Evolutionary conservation across 1,284 basidiomycete species (phyloP).

Genomic region (Cryptococcus sp.): DNA sequence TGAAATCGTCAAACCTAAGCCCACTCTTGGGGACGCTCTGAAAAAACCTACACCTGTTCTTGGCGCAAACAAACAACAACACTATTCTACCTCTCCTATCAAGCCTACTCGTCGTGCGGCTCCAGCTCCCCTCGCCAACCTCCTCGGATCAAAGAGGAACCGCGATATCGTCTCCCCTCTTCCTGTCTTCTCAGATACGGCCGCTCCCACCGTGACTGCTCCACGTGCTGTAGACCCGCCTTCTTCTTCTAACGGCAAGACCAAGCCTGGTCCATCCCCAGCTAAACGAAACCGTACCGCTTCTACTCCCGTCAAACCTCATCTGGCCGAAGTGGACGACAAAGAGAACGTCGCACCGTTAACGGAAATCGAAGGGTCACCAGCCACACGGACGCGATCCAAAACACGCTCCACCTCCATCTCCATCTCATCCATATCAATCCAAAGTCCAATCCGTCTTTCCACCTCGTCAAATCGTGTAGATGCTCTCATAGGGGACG

Average conservation of each 20-base stretch:
- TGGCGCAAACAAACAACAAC: not conserved
- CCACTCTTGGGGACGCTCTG: not conserved
- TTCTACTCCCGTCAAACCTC: not conserved
- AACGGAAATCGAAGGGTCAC: conserved; percentile 19
- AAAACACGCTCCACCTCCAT: conserved; percentile 13
- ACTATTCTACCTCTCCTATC: not conserved
- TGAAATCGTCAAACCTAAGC: conserved; percentile 3
- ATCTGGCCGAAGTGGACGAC: conserved; percentile 36
- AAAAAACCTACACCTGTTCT: not conserved
- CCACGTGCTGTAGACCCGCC: not conserved
- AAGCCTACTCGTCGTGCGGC: not conserved
- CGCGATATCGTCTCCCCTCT: not conserved
- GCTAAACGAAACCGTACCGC: conserved; percentile 16
- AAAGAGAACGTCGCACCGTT: not conserved
- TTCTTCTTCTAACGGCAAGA: not conserved
- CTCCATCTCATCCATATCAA: not conserved
- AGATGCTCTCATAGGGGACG: conserved; percentile 25
- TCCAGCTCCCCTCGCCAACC: not conserved
- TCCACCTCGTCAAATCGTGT: not conserved
- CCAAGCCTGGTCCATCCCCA: conserved; percentile 12
- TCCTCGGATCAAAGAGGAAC: not conserved
- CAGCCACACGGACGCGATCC: conserved; percentile 28
- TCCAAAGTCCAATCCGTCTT: conserved; percentile 4
- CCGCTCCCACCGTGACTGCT: not conserved
- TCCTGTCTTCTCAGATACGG: not conserved